Base-by-base conservation (phyloP, 805 yeast species). In the Candida incommunis region DNA sequence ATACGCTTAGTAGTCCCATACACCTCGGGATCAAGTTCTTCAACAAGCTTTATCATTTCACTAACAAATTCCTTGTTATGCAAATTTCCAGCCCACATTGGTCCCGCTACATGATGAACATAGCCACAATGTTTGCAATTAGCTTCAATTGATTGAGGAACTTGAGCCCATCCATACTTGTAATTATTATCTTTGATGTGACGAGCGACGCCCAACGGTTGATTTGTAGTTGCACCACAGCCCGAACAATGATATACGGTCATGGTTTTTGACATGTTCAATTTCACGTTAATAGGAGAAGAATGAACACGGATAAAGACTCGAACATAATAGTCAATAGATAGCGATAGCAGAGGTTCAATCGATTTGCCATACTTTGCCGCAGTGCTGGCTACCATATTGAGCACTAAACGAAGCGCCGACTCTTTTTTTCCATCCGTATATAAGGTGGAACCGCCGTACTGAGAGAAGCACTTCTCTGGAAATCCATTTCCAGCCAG, bases 401-500 rank as follows among this genome's bases (percentile, higher is more conserved):
- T 74, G 41, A 92, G 66, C 3, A 92, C 92, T 47, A 92, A 68
- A 57, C 99, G 70, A 47, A 92, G 65, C 0, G 97, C 98, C 27
- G 87, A 81, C 61, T 92, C 99, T 64, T 92, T 98, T 20, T 90
- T 81, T 22, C 87, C 78, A 57, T 85, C 96, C 46, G 75, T 77
- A 50, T 90, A 82, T 56, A 86, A 69, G 50, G 90, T 86, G 46
- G 80, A 80, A 21, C 98, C 98, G 20, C 98, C 97, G 59, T 92
- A 92, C 16, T 84, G 69, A 0, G 96, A 87, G 67, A 79, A 92
- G 64, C 97, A 90, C 63, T 92, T 92, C 55, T 92, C 99, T 0
- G 97, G 96, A 61, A 90, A 90, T 13, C 94, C 94, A 51, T 81
- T 80, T 18, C 98, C 98, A 0, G 97, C 97, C 45, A 92, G 69